phyloP scores from a whole-genome alignment of 208 protist genomes.

The Trypanosoma rangeli region DNA sequence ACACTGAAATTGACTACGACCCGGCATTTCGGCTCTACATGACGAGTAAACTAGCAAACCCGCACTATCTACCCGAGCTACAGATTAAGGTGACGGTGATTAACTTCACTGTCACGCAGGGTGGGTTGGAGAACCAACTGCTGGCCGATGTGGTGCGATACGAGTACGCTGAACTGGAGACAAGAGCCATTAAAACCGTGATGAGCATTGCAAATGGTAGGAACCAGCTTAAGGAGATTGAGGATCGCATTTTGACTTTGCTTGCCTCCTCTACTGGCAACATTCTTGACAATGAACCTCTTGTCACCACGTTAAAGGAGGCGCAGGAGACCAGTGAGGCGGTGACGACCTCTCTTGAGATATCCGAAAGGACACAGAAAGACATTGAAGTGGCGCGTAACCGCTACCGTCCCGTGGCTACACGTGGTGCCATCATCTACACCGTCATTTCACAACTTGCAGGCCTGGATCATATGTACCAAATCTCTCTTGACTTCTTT shows the following conservation, averaged over 20 bases:
- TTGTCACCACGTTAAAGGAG: slow-evolving; percentile 94
- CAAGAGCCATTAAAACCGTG: slow-evolving; percentile 90
- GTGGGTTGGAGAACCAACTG: slow-evolving; percentile 93
- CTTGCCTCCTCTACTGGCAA: slow-evolving; percentile 93
- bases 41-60: slow-evolving; percentile 95
- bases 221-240: slow-evolving; percentile 92
- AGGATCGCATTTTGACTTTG: slow-evolving; percentile 94
- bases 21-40: slow-evolving; percentile 95
- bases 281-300: slow-evolving; percentile 95
- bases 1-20: slow-evolving; percentile 95
- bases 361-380: slow-evolving; percentile 94
- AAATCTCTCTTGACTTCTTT: slow-evolving; percentile 94
- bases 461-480: slow-evolving; percentile 94
- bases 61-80: slow-evolving; percentile 95
- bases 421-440: slow-evolving; percentile 94
- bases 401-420: slow-evolving; percentile 92
- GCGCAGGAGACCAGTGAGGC: slow-evolving; percentile 92
- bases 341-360: slow-evolving; percentile 86
- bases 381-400: slow-evolving; percentile 93
- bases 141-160: slow-evolving; percentile 91
- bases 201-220: slow-evolving; percentile 94
- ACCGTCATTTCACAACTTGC: slow-evolving; percentile 92
- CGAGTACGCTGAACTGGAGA: slow-evolving; percentile 92
- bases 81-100: slow-evolving; percentile 94
- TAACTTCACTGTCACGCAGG: slow-evolving; percentile 95